Percentiles rank a stretch among this genome's conserved stretches.
These are phyloP conservation scores for Volutella citrinella DNA, from an alignment of 2,329 filamentous ascomycete species.

Conservation along the genomic window DNA sequence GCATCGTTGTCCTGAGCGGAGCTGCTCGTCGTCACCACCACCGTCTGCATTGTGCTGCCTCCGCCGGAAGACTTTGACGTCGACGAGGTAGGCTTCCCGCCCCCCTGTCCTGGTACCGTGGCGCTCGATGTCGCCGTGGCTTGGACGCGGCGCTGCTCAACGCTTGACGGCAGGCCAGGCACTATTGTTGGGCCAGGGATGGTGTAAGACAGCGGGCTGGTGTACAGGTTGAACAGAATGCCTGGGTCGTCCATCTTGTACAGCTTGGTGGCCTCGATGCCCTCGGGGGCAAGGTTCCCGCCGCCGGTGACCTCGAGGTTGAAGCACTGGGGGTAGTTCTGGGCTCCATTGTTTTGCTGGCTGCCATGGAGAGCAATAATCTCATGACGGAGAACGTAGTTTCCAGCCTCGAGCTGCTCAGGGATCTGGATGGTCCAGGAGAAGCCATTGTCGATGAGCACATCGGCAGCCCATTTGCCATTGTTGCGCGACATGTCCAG, in stretches of 20 bases:
- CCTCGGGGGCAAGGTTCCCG: constrained; percentile 31
- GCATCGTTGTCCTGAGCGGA: not conserved
- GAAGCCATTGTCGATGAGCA: constrained; percentile 40
- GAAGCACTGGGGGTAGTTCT: constrained; percentile 51
- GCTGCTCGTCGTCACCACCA: not conserved
- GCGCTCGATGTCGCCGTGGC: constrained; percentile 19
- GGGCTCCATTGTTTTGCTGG: constrained; percentile 42
- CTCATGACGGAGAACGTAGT: constrained; percentile 51
- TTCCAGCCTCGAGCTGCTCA: constrained; percentile 28
- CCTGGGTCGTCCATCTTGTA: constrained; percentile 29
- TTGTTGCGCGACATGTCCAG: constrained; percentile 42
- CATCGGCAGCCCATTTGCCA: constrained; percentile 33
- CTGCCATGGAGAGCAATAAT: constrained; percentile 49
- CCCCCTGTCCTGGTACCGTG: constrained; percentile 13
- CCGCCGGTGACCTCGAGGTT: constrained; percentile 44
- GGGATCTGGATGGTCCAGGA: constrained; percentile 34
- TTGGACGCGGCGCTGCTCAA: constrained; percentile 5
- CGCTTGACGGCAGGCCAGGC: constrained; percentile 16
- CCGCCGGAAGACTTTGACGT: too few relatives aligned
- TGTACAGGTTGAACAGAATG: constrained; percentile 33
- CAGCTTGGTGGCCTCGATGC: constrained; percentile 28
- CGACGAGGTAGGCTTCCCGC: not conserved
- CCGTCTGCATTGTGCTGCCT: too few relatives aligned
- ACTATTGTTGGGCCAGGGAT: constrained; percentile 27
- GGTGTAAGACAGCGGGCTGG: constrained; percentile 20